These are phyloP conservation scores for Austroboletus novae-zelandiae DNA, from an alignment of 1,284 basidiomycete genomes.

Conservation along the genomic window DNA sequence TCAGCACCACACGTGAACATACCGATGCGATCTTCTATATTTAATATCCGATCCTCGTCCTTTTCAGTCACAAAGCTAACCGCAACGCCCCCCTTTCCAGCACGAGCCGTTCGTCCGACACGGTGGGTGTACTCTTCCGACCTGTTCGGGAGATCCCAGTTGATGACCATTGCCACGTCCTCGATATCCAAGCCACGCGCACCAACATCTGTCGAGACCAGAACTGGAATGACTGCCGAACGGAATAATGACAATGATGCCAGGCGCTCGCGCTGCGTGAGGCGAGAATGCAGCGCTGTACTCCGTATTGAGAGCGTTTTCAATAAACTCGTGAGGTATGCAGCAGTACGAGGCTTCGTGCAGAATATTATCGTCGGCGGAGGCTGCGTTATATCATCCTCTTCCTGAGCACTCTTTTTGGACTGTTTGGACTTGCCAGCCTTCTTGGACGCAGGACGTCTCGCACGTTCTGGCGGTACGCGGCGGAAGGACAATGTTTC, in stretches of 20 bases:
- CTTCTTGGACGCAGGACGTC: constrained; percentile 28
- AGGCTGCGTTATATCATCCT: constrained; percentile 62
- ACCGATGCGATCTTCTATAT: constrained; percentile 88
- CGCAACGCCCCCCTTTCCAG: constrained; percentile 86
- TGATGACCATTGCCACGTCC: constrained; percentile 92
- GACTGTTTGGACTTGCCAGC: constrained; percentile 36
- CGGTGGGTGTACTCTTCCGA: constrained; percentile 79
- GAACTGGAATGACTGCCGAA: constrained; percentile 83
- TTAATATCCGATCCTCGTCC: constrained; percentile 83
- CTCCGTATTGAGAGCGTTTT: constrained; percentile 80
- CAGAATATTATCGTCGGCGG: constrained; percentile 97
- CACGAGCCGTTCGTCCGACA: constrained; percentile 90
- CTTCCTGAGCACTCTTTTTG: constrained; percentile 39
- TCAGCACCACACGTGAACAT: constrained; percentile 30
- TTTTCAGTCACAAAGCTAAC: constrained; percentile 94
- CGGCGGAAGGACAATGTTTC: constrained; percentile 68
- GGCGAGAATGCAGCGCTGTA: constrained; percentile 89
- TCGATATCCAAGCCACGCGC: constrained; percentile 94
- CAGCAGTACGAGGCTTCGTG: constrained; percentile 82
- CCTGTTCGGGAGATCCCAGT: constrained; percentile 91
- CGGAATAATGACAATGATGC: constrained; percentile 86
- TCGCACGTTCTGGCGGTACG: constrained; percentile 48
- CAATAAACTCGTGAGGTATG: constrained; percentile 82
- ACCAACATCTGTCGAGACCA: constrained; percentile 95
- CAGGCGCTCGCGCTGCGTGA: constrained; percentile 88